phyloP scores from a whole-genome alignment of 2,329 filamentous ascomycete species.

The Cladosporium sp. region DNA sequence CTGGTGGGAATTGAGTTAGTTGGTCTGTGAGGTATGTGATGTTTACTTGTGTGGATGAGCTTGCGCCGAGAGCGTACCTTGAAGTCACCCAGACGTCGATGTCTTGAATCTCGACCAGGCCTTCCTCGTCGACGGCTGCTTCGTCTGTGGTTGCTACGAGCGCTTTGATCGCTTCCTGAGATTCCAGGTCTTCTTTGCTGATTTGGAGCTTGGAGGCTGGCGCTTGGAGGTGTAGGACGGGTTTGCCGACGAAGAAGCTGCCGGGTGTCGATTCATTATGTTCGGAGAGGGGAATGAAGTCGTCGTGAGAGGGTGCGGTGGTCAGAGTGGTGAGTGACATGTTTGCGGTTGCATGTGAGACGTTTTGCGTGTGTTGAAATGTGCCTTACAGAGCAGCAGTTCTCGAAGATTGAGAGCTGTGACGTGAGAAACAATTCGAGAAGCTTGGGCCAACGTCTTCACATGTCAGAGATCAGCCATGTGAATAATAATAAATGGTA shows the following conservation, averaged over 20 bases:
- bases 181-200: constrained; percentile 50
- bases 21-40: constrained; percentile 32
- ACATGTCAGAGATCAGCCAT: background rate
- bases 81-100: constrained; percentile 48
- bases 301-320: constrained; percentile 51
- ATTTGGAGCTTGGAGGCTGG: constrained; percentile 55
- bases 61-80: constrained; percentile 29
- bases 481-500: background rate
- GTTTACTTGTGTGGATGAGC: background rate
- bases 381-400: background rate
- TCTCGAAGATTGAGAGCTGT: background rate
- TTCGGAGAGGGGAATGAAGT: constrained; percentile 63
- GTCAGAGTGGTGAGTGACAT: constrained; percentile 50
- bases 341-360: background rate
- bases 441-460: background rate
- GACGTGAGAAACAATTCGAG: background rate
- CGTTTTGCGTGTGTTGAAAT: background rate
- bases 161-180: constrained; percentile 35
- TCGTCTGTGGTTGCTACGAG: constrained; percentile 49
- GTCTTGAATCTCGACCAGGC: constrained; percentile 19
- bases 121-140: constrained; percentile 23
- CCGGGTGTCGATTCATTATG: constrained; percentile 69
- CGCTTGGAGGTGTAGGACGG: constrained; percentile 63
- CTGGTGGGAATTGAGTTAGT: no score
- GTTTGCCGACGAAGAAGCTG: constrained; percentile 67